phyloP scores from a whole-genome alignment of 2,329 filamentous ascomycete genomes.

The Aschersonia sp. region DNA sequence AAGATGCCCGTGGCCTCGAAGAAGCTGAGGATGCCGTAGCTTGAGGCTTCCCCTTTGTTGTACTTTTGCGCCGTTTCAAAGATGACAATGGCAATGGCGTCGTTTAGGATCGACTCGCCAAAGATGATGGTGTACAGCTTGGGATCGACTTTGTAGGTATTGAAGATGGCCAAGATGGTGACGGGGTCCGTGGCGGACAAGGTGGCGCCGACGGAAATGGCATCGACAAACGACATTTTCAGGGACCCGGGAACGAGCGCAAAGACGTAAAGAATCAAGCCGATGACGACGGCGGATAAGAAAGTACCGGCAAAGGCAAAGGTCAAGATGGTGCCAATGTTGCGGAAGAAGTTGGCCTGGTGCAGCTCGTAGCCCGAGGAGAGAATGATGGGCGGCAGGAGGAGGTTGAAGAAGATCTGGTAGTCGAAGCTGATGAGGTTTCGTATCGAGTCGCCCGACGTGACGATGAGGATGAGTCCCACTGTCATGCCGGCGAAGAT shows the following conservation, averaged over 20 bases:
- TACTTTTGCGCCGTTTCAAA: conserved; percentile 97
- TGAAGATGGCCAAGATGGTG: conserved; percentile 96
- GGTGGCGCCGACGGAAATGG: conserved; percentile 90
- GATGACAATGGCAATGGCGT: conserved; percentile 94
- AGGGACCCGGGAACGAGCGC: conserved; percentile 73
- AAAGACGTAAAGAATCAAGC: conserved; percentile 77
- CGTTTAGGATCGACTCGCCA: conserved; percentile 93
- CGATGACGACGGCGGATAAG: conserved; percentile 89
- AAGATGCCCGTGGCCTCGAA: conserved; percentile 91
- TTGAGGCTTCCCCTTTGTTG: conserved; percentile 56
- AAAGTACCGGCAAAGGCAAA: conserved; percentile 97
- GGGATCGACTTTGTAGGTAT: conserved; percentile 96
- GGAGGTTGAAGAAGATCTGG: conserved; percentile 97
- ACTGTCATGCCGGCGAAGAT: conserved; percentile 98
- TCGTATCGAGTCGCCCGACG: conserved; percentile 68
- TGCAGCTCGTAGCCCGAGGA: conserved; percentile 95
- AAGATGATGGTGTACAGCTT: conserved; percentile 99
- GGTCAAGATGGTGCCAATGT: conserved; percentile 91
- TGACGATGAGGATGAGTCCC: conserved; percentile 73
- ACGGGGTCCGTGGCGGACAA: conserved; percentile 94
- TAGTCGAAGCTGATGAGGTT: conserved; percentile 94
- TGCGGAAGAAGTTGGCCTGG: conserved; percentile 97
- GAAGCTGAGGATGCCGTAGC: conserved; percentile 65
- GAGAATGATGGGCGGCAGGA: conserved; percentile 95
- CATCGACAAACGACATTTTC: conserved; percentile 82